Evolutionary conservation across 495 filamentous ascomycete genomes (phyloP), one percentile per base, ranked within the genome.

Genomic region (Talaromyces ruber): DNA sequence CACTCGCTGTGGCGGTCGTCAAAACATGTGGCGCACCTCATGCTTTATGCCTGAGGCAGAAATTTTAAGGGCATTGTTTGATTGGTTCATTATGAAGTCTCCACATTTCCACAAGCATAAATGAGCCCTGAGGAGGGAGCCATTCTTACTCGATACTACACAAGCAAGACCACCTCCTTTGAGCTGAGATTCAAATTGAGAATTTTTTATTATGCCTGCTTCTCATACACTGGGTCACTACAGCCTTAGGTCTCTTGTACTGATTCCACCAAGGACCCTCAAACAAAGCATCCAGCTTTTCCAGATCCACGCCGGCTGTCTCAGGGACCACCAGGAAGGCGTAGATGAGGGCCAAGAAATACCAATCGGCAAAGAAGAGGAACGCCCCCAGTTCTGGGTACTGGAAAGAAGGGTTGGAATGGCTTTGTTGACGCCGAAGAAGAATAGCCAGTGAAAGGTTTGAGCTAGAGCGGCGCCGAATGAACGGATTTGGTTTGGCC

Each of bases 401-500:
- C n/a, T 24, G 2, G 34, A 1, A 14, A 68, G 47, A 2, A 68
- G 18, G 7, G 62, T 63, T 2, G 64, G 66, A 2, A 66, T 22
- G 4, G 59, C 64, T 16, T 55, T 62, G 16, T 34, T 64, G 47
- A 68, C 43, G 6, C 62, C 60, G 25, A 60, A 68, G 39, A 45
- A 59, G 25, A 66, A 68, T 9, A 66, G 58, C 66, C 66, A 68
- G 26, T 68, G 66, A 37, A 66, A 68, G 39, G 50, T 60, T 26
- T 64, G 64, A 1, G 60, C 12, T 14, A 66, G 25, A 0, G 66
- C 59, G n/a, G 50, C 66, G n/a, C 66, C 66, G 58, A 68, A 66
- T 6, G 66, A 68, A 5, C 66, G 64, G 53, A 68, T 68, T 8
- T 59, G 64, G 53, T 66, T 68, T 0, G 66, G 66, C 66, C 66